phyloP scores from a whole-genome alignment of 148 eudicot genomes.

The Rhododendron vialii region DNA sequence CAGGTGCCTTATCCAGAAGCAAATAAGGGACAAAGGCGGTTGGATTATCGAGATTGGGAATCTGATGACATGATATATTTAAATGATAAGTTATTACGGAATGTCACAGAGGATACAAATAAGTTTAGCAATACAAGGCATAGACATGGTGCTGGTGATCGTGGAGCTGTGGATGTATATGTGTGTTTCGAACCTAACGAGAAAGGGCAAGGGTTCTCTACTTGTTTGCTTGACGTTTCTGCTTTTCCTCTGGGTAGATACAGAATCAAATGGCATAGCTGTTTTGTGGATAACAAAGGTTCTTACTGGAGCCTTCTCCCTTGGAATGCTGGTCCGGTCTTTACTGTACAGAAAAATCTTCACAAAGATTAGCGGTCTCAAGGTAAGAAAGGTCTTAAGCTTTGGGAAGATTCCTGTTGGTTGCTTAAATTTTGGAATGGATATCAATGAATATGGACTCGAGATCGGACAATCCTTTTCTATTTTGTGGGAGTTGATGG shows the following conservation, averaged over 20 bases:
- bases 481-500: background rate
- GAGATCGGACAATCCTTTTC: background rate
- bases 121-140: background rate
- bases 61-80: constrained; percentile 41
- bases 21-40: constrained; percentile 15
- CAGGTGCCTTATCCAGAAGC: constrained; percentile 14
- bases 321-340: constrained; percentile 44
- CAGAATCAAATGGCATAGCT: constrained; percentile 60
- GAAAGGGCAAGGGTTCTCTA: constrained; percentile 69
- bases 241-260: constrained; percentile 62
- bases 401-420: background rate
- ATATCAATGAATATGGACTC: background rate
- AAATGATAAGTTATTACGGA: constrained; percentile 44
- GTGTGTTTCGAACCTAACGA: constrained; percentile 50
- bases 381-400: background rate
- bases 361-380: background rate
- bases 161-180: constrained; percentile 29
- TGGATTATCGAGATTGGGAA: constrained; percentile 35
- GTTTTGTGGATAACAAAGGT: constrained; percentile 56
- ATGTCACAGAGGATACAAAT: constrained; percentile 30
- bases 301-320: constrained; percentile 65
- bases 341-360: constrained; percentile 26
- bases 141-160: constrained; percentile 12
- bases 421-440: background rate
- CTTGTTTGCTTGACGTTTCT: constrained; percentile 76